These are phyloP conservation scores for Porogramme epimiltina DNA, from an alignment of 1,284 basidiomycete species.

Conservation along the genomic window DNA sequence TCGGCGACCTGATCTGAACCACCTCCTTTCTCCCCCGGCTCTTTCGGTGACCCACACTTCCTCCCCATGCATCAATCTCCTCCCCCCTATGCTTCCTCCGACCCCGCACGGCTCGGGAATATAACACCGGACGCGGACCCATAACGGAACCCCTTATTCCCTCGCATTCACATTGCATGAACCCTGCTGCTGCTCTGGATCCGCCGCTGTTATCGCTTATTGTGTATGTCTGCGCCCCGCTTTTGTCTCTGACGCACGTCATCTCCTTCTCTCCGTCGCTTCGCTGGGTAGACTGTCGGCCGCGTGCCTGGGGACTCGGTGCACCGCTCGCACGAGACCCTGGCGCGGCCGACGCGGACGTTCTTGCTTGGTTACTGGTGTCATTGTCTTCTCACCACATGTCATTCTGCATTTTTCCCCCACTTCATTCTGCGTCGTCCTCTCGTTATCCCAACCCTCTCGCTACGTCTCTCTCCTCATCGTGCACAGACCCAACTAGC, in stretches of 20 bases:
- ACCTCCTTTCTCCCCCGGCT: constrained; percentile 9
- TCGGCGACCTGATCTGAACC: constrained; percentile 8
- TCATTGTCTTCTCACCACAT: background rate
- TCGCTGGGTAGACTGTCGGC: constrained; percentile 14
- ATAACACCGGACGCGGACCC: constrained; percentile 7
- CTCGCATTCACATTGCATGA: constrained; percentile 14
- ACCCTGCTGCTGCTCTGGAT: constrained; percentile 12
- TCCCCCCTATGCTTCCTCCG: constrained; percentile 4
- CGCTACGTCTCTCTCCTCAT: constrained; percentile 2
- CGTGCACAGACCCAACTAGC: background rate
- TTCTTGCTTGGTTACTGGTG: constrained; percentile 7
- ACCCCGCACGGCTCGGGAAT: constrained; percentile 16
- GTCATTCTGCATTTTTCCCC: too few relatives aligned
- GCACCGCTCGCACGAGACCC: background rate
- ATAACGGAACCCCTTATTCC: constrained; percentile 7
- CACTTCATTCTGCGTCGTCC: constrained; percentile 16
- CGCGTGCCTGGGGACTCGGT: constrained; percentile 5
- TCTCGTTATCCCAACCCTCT: constrained; percentile 14
- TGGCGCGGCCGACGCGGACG: constrained; percentile 5
- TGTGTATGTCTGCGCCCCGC: constrained; percentile 19
- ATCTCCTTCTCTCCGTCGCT: constrained; percentile 6
- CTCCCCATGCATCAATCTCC: constrained; percentile 8
- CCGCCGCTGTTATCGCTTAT: constrained; percentile 18
- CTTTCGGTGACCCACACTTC: constrained; percentile 12
- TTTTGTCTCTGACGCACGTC: constrained; percentile 5